Conservation (phyloP, 2,329 filamentous ascomycete species). For the Fusarium armeniacum region DNA sequence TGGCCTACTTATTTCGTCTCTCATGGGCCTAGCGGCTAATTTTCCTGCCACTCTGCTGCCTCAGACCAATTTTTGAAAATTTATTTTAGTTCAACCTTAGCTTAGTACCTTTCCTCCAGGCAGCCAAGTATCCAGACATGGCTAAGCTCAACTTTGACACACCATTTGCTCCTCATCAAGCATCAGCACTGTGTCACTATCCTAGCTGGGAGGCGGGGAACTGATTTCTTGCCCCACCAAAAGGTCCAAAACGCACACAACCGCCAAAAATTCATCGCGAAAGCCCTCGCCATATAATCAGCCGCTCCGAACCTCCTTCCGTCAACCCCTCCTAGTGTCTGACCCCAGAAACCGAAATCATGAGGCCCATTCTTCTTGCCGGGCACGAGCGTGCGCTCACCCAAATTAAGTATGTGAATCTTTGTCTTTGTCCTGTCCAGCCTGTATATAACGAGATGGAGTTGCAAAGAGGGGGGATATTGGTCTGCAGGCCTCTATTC, state of each 20-base stretch:
- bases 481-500: slow-evolving; percentile 14
- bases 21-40: no score
- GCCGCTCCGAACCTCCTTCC: slow-evolving; percentile 50
- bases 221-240: slow-evolving; percentile 57
- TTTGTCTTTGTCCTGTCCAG: not conserved
- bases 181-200: slow-evolving; percentile 34
- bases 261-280: slow-evolving; percentile 60
- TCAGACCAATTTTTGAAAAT: not conserved
- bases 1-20: no score
- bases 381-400: slow-evolving; percentile 98
- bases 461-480: slow-evolving; percentile 14
- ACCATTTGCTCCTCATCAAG: slow-evolving; percentile 16
- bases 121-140: slow-evolving; percentile 29
- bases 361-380: slow-evolving; percentile 96
- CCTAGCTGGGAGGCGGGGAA: slow-evolving; percentile 41
- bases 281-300: slow-evolving; percentile 54
- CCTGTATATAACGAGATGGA: not conserved
- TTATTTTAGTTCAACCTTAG: slow-evolving; percentile 3
- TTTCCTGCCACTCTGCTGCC: no score
- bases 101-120: not conserved
- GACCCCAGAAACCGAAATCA: slow-evolving; percentile 64
- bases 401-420: slow-evolving; percentile 80
- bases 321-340: slow-evolving; percentile 49
- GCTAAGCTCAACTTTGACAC: slow-evolving; percentile 37
- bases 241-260: slow-evolving; percentile 56